These are phyloP conservation scores for Durio zibethinus DNA, from an alignment of 345 rosid genomes.

Conservation along the genomic window DNA sequence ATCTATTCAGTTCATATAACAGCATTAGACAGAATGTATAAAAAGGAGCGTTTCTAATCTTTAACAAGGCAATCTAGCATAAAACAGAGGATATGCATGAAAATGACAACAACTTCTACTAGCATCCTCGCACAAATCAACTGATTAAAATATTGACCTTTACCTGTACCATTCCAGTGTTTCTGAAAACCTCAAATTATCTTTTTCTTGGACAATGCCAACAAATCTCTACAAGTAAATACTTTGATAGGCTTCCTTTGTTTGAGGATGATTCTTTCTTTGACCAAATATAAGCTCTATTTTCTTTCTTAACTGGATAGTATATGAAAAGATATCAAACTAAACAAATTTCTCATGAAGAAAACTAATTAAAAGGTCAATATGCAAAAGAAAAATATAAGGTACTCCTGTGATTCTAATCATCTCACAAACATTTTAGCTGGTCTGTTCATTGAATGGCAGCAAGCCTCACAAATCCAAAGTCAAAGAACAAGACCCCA, in stretches of 20 bases:
- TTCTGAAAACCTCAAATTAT: slow-evolving; percentile 50
- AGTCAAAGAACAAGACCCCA: slow-evolving; percentile 28
- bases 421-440: slow-evolving; percentile 31
- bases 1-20: not conserved
- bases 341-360: slow-evolving; percentile 26
- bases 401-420: slow-evolving; percentile 33
- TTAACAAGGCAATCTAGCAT: slow-evolving; percentile 5
- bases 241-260: slow-evolving; percentile 66
- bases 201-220: slow-evolving; percentile 50
- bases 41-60: not conserved
- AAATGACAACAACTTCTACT: slow-evolving; percentile 10
- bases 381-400: slow-evolving; percentile 17
- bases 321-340: slow-evolving; percentile 62
- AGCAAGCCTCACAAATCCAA: slow-evolving; percentile 38
- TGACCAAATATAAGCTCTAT: slow-evolving; percentile 65
- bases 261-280: slow-evolving; percentile 69
- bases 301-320: slow-evolving; percentile 70
- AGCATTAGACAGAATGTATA: not conserved
- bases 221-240: slow-evolving; percentile 57
- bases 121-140: slow-evolving; percentile 36
- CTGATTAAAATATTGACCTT: slow-evolving; percentile 35
- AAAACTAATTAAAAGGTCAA: slow-evolving; percentile 21
- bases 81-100: slow-evolving; percentile 2
- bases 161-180: slow-evolving; percentile 57
- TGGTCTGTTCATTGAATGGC: slow-evolving; percentile 28